Evolutionary conservation across 2,329 filamentous ascomycete species (phyloP).

Genomic region (Lizonia empirigonia): DNA sequence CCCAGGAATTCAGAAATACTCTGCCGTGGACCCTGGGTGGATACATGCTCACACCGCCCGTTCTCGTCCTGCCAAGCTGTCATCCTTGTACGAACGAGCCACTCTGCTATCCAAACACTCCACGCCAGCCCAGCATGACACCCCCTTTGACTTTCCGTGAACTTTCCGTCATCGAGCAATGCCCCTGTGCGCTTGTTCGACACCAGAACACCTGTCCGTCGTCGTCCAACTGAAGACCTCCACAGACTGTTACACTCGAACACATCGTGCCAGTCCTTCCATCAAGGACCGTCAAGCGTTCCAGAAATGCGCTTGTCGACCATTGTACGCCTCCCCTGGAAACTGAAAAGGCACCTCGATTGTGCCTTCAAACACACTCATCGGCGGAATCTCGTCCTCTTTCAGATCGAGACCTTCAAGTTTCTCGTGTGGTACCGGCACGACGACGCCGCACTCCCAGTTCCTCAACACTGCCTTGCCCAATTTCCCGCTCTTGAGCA

Average conservation of each 20-base stretch:
- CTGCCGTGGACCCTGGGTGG: background rate
- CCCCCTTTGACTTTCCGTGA: too few species aligned
- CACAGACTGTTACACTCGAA: too few species aligned
- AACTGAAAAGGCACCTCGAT: constrained; percentile 69
- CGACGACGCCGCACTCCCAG: constrained; percentile 91
- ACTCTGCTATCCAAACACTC: background rate
- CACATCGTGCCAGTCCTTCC: background rate
- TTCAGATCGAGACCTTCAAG: constrained; percentile 15
- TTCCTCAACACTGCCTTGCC: constrained; percentile 79
- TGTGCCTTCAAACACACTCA: constrained; percentile 59
- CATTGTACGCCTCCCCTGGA: constrained; percentile 61
- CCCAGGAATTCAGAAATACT: constrained; percentile 1
- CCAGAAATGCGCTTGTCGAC: constrained; percentile 18
- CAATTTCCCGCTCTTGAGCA: constrained; percentile 68
- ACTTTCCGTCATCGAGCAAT: too few species aligned
- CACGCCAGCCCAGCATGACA: background rate
- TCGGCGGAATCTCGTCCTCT: constrained; percentile 36
- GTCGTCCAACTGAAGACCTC: too few species aligned
- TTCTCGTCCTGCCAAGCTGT: background rate
- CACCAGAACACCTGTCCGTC: too few species aligned
- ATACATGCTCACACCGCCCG: background rate
- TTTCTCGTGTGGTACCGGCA: constrained; percentile 59
- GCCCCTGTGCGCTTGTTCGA: too few species aligned
- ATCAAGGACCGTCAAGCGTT: background rate
- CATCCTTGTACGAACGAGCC: background rate